These are phyloP conservation scores for Iris macrosiphon DNA, from an alignment of 106 monocot genomes.

Conservation along the genomic window DNA sequence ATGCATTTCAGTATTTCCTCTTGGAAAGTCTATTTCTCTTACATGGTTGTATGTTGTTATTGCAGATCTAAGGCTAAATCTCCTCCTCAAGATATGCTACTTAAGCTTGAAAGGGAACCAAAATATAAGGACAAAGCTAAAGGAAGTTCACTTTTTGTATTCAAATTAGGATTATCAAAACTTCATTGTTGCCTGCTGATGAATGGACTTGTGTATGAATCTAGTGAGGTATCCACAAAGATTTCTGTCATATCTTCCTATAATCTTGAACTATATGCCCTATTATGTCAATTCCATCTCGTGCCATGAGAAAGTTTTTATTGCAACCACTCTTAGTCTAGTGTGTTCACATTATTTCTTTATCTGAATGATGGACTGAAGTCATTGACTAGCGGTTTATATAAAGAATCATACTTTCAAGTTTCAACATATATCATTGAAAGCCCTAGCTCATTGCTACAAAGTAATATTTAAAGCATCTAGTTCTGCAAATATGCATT, in stretches of 20 bases:
- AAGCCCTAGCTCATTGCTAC: too few species aligned
- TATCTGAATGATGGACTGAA: too few species aligned
- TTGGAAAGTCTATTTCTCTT: background rate
- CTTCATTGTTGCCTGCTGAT: conserved; percentile 70
- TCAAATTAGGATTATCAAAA: conserved; percentile 77
- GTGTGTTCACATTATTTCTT: too few species aligned
- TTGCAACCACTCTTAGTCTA: too few species aligned
- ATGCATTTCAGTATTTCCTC: conserved; percentile 2
- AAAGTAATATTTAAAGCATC: too few species aligned
- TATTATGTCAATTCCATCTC: too few species aligned
- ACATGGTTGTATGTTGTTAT: background rate
- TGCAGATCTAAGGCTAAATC: conserved; percentile 80
- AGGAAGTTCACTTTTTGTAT: conserved; percentile 73
- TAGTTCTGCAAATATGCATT: too few species aligned
- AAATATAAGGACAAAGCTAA: conserved; percentile 51
- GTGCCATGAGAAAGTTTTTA: too few species aligned
- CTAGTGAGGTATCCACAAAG: conserved; percentile 48
- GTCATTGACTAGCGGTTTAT: too few species aligned
- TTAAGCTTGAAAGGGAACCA: conserved; percentile 56
- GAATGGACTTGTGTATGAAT: conserved; percentile 88
- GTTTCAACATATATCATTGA: too few species aligned
- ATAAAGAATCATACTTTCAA: too few species aligned
- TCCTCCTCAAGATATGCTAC: conserved; percentile 78
- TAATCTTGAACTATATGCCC: background rate
- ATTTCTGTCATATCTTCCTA: background rate